phyloP scores from a whole-genome alignment of 768 basidiomycete species.

The Podaxis carcinomalis region DNA sequence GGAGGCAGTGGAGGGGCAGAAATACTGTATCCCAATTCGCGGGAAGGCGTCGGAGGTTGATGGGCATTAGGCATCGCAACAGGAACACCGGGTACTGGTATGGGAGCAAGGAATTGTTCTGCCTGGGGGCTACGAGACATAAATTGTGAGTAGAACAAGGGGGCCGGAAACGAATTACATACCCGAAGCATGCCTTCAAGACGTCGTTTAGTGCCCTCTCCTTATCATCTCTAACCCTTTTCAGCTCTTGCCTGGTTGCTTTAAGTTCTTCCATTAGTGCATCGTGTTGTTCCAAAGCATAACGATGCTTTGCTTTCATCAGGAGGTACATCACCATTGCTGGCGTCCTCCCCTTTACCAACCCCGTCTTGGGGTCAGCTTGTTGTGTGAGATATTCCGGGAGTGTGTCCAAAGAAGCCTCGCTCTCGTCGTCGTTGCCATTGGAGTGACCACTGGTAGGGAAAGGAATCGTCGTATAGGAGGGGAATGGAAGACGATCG shows the following conservation, averaged over 20 bases:
- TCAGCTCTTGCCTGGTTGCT: conserved; percentile 44
- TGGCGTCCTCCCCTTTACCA: conserved; percentile 68
- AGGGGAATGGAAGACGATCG: conserved; percentile 2
- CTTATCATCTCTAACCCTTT: conserved; percentile 52
- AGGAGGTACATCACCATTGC: conserved; percentile 66
- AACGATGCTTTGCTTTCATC: conserved; percentile 75
- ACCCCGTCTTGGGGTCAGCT: conserved; percentile 52
- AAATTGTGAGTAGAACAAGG: neutral
- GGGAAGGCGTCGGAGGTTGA: neutral
- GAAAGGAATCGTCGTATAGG: conserved; percentile 6
- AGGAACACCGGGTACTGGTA: neutral
- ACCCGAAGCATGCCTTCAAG: conserved; percentile 24
- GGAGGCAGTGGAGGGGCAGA: conserved; percentile 1
- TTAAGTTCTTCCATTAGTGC: conserved; percentile 63
- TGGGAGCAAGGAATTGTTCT: conserved; percentile 3
- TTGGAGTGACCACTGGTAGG: conserved; percentile 3
- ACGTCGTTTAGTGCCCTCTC: conserved; percentile 56
- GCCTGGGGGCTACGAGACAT: neutral
- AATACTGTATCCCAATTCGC: conserved; percentile 2
- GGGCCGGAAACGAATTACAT: conserved; percentile 10
- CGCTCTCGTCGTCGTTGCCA: conserved; percentile 32
- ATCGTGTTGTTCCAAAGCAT: conserved; percentile 65
- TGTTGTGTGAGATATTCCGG: conserved; percentile 50
- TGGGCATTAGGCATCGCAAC: neutral
- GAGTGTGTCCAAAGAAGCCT: conserved; percentile 29